phyloP scores from a whole-genome alignment of 75 land plant species.

The Picea sitchensis region DNA sequence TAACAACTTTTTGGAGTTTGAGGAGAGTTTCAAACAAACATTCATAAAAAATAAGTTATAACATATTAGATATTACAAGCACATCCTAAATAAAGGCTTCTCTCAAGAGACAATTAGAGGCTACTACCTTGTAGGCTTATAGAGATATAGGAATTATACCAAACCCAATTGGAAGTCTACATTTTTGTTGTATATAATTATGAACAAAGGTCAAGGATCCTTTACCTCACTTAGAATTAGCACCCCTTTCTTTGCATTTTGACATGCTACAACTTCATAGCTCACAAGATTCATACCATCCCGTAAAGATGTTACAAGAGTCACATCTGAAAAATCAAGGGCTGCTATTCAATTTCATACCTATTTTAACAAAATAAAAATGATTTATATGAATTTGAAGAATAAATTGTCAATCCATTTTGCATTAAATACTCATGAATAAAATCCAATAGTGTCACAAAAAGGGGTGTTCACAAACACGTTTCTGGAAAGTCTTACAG shows the following conservation, averaged over 20 bases:
- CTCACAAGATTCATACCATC: slow-evolving; percentile 99
- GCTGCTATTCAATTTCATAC: background rate
- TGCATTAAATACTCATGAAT: background rate
- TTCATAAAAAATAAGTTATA: background rate
- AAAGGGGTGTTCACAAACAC: background rate
- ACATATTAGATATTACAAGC: background rate
- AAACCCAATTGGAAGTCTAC: background rate
- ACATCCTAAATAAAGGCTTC: background rate
- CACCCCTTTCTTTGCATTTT: slow-evolving; percentile 91
- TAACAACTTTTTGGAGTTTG: background rate
- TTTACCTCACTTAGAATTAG: slow-evolving; percentile 94
- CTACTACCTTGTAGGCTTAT: background rate
- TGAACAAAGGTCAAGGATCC: background rate
- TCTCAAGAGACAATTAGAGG: background rate
- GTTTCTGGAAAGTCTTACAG: background rate
- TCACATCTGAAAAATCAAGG: slow-evolving; percentile 60
- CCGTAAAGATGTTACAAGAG: slow-evolving; percentile 88
- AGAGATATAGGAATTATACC: background rate
- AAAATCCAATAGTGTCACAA: background rate
- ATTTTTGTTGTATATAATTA: background rate
- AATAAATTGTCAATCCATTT: background rate
- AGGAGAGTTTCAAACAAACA: background rate
- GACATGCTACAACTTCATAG: slow-evolving; percentile 99
- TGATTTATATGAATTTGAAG: background rate
- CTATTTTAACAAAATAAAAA: background rate